These are phyloP conservation scores for Gossypium trilobum DNA, from an alignment of 441 rosid genomes.

Conservation along the genomic window DNA sequence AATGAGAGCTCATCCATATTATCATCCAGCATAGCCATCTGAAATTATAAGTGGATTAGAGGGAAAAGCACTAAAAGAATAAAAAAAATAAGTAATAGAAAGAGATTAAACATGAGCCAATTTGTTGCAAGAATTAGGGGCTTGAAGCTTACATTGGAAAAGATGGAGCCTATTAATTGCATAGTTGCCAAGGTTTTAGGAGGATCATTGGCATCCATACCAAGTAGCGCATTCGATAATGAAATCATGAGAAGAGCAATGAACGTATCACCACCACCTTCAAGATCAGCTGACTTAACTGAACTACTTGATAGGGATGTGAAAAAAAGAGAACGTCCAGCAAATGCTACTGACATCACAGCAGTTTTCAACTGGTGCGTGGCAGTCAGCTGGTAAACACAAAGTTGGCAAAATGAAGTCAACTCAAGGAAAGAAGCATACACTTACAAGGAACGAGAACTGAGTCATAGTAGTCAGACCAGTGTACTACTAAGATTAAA, in stretches of 20 bases:
- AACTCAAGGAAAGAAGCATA: conserved; percentile 25
- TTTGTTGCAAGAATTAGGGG: conserved; percentile 1
- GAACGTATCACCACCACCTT: conserved; percentile 38
- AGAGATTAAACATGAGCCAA: conserved; percentile 7
- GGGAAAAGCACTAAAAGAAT: neutral
- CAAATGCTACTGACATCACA: conserved; percentile 92
- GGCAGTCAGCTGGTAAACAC: conserved; percentile 93
- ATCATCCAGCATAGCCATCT: conserved; percentile 88
- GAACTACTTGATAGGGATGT: conserved; percentile 50
- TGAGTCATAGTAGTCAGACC: neutral
- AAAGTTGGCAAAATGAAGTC: conserved; percentile 30
- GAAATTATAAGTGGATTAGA: conserved; percentile 23
- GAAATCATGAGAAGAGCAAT: conserved; percentile 73
- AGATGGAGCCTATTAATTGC: conserved; percentile 96
- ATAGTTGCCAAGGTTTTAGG: conserved; percentile 95
- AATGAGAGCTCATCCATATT: conserved; percentile 50
- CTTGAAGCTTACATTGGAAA: conserved; percentile 78
- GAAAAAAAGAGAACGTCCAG: conserved; percentile 83
- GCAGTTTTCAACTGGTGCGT: conserved; percentile 98
- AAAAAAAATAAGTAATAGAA: neutral
- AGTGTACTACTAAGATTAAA: neutral
- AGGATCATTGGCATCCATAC: conserved; percentile 99
- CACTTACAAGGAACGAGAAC: conserved; percentile 11
- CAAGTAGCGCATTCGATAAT: conserved; percentile 89
- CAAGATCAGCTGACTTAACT: conserved; percentile 45